Evolutionary conservation across 305 asterid genomes (phyloP).

Genomic region (Nicotiana rustica): DNA sequence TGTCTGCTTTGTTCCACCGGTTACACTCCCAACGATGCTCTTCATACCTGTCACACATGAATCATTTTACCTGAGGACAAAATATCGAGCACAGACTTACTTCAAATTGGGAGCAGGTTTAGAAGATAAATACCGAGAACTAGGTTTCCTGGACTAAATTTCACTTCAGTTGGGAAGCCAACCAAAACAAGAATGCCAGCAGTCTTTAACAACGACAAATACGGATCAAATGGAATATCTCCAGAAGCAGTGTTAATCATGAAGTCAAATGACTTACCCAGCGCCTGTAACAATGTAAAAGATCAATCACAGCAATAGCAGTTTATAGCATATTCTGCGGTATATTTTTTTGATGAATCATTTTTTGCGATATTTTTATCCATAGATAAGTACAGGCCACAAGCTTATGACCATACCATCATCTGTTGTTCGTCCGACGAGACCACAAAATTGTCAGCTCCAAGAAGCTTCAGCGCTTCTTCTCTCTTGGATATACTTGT

Average conservation of each 20-base stretch:
- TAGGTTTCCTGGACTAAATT: constrained; percentile 63
- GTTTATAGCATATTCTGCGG: neutral
- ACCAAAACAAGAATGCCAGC: constrained; percentile 76
- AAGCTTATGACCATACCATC: constrained; percentile 50
- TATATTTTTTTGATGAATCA: neutral
- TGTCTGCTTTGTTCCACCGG: constrained; percentile 84
- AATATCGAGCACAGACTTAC: constrained; percentile 2
- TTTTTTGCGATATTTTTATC: neutral
- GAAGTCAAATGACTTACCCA: constrained; percentile 72
- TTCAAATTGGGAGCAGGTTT: neutral
- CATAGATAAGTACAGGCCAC: neutral
- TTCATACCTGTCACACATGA: constrained; percentile 55
- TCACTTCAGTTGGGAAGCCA: constrained; percentile 88
- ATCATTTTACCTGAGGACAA: neutral
- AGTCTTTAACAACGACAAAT: constrained; percentile 74
- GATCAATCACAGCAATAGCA: constrained; percentile 12
- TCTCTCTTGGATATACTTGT: constrained; percentile 80
- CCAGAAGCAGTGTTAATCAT: constrained; percentile 88
- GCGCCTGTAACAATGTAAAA: constrained; percentile 54
- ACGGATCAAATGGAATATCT: constrained; percentile 70
- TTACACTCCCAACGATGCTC: constrained; percentile 66
- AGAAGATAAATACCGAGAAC: constrained; percentile 51
- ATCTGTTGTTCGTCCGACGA: constrained; percentile 79
- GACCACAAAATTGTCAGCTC: constrained; percentile 82
- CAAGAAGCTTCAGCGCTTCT: constrained; percentile 73